Percentiles rank a stretch among this genome's conserved stretches.
Evolutionary conservation across 352 stramenopile species (phyloP).

Genomic region (Pythium apleroticum): DNA sequence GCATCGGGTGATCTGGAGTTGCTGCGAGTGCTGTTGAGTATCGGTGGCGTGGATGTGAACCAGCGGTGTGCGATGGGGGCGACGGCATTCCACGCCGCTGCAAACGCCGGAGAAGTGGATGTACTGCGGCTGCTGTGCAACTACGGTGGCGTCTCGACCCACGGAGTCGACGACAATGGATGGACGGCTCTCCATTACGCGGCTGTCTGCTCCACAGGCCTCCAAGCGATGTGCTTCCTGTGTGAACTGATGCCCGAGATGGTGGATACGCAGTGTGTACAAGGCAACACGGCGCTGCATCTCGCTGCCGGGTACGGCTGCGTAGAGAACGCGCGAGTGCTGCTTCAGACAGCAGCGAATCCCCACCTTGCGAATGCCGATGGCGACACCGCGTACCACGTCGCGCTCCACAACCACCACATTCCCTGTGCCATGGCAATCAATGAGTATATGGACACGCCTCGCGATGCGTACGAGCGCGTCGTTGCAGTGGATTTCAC

Average conservation of each 20-base stretch:
- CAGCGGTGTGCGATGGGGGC: constrained; percentile 43
- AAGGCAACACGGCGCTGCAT: constrained; percentile 68
- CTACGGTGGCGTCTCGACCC: constrained; percentile 32
- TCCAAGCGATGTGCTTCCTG: constrained; percentile 51
- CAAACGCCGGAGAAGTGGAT: constrained; percentile 52
- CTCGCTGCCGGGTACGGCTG: constrained; percentile 58
- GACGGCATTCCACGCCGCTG: constrained; percentile 57
- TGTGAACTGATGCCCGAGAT: constrained; percentile 50
- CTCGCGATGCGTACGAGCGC: constrained; percentile 28
- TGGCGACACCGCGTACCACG: constrained; percentile 47
- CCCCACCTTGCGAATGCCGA: constrained; percentile 42
- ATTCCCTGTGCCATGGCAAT: constrained; percentile 53
- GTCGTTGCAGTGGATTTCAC: neutral
- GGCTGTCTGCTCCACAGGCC: constrained; percentile 38
- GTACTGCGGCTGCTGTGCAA: constrained; percentile 53
- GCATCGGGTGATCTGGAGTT: constrained; percentile 47
- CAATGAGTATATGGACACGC: constrained; percentile 53
- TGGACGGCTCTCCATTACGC: constrained; percentile 71
- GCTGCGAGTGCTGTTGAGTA: constrained; percentile 29
- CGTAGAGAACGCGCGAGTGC: constrained; percentile 44
- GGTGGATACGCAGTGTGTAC: constrained; percentile 44
- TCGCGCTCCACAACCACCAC: constrained; percentile 57
- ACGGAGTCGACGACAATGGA: constrained; percentile 45
- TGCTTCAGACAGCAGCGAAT: constrained; percentile 62
- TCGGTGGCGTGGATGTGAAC: constrained; percentile 37